Evolutionary conservation across 805 yeast genomes (phyloP).

Genomic region (Candida morakotiae): DNA sequence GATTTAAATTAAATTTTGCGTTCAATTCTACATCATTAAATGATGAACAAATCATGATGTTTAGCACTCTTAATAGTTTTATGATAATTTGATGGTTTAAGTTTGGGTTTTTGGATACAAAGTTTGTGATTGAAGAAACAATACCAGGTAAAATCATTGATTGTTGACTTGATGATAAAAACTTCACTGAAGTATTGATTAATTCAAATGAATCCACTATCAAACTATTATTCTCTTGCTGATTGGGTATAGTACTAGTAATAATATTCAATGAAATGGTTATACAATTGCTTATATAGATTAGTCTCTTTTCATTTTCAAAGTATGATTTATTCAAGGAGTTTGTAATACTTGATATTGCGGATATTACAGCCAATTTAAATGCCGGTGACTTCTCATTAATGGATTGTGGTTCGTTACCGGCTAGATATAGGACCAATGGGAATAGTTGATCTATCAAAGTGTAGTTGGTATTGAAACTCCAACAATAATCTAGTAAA

Average conservation of each 20-base stretch:
- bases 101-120: constrained; percentile 16
- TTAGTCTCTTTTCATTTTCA: constrained; percentile 8
- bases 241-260: constrained; percentile 2
- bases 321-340: constrained; percentile 5
- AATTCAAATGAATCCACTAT: constrained; percentile 2
- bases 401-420: not conserved
- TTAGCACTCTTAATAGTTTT: constrained; percentile 18
- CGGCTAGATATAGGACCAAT: constrained; percentile 21
- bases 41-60: constrained; percentile 20
- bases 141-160: constrained; percentile 40
- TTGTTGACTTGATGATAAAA: constrained; percentile 25
- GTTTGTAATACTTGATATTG: constrained; percentile 12
- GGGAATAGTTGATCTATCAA: constrained; percentile 35
- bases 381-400: constrained; percentile 15
- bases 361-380: constrained; percentile 13
- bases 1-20: constrained; percentile 4
- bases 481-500: constrained; percentile 28
- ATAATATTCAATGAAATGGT: constrained; percentile 6
- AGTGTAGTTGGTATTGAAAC: constrained; percentile 15
- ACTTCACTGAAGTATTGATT: not conserved
- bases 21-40: constrained; percentile 23
- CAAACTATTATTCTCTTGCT: constrained; percentile 3
- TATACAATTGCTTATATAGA: constrained; percentile 7
- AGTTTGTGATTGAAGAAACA: constrained; percentile 28
- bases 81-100: constrained; percentile 21